phyloP scores from a whole-genome alignment of 1,284 basidiomycete genomes.

The Amylostereum areolatum region DNA sequence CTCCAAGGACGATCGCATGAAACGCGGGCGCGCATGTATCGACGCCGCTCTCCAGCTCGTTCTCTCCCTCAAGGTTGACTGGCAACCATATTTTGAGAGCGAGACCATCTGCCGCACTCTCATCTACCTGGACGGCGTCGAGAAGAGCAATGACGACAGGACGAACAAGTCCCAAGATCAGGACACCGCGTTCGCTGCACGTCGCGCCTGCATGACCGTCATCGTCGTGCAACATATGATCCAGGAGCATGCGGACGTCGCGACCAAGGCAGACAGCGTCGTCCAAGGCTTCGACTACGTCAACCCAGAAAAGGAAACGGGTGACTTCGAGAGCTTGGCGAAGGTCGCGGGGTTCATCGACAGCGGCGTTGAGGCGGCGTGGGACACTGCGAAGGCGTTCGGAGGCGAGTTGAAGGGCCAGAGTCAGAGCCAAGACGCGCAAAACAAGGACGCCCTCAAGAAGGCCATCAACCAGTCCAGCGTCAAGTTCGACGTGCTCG shows the following conservation, averaged over 20 bases:
- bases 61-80: not conserved
- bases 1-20: not conserved
- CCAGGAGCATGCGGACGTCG: not conserved
- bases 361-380: not conserved
- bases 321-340: not conserved
- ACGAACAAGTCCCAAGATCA: not conserved
- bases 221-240: not conserved
- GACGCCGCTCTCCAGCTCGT: not conserved
- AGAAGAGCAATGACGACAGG: too few relatives aligned
- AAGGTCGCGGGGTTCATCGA: not conserved
- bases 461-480: not conserved
- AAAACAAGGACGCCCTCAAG: constrained; percentile 1
- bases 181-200: not conserved
- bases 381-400: not conserved
- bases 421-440: too few relatives aligned
- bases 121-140: not conserved
- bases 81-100: not conserved
- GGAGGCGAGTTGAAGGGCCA: not conserved
- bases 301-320: not conserved
- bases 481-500: constrained; percentile 3
- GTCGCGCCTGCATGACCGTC: too few relatives aligned
- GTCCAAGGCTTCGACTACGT: not conserved
- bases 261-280: not conserved
- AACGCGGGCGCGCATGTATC: not conserved
- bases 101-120: not conserved